phyloP scores from a whole-genome alignment of 805 yeast species.

The Teunomyces gatunensis region DNA sequence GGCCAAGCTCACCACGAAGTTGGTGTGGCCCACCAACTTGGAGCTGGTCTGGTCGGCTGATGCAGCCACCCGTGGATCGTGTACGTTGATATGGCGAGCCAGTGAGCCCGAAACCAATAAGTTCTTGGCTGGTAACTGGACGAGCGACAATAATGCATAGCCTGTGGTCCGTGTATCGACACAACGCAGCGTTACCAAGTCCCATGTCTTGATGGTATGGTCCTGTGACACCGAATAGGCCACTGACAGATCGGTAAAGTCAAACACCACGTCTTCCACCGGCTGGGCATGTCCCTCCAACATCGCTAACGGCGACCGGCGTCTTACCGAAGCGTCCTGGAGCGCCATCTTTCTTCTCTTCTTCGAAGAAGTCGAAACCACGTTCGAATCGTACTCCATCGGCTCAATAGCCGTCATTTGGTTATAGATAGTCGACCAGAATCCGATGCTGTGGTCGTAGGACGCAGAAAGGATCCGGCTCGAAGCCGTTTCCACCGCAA shows the following conservation, averaged over 20 bases:
- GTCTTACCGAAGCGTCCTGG: conserved; percentile 69
- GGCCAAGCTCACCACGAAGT: conserved; percentile 80
- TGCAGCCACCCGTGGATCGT: conserved; percentile 79
- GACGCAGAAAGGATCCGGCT: conserved; percentile 80
- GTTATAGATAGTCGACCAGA: conserved; percentile 86
- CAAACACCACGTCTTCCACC: conserved; percentile 81
- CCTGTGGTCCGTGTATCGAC: conserved; percentile 88
- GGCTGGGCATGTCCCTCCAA: conserved; percentile 83
- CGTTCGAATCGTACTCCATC: conserved; percentile 41
- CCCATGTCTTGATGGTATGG: conserved; percentile 96
- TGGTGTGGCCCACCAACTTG: conserved; percentile 85
- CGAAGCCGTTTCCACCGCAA: conserved; percentile 55
- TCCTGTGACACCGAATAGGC: conserved; percentile 95
- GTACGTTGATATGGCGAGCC: conserved; percentile 93
- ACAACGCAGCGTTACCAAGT: conserved; percentile 78
- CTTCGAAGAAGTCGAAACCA: conserved; percentile 69
- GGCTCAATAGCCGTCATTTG: conserved; percentile 69
- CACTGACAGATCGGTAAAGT: conserved; percentile 68
- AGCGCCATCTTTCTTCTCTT: conserved; percentile 84
- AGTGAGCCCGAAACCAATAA: conserved; percentile 91
- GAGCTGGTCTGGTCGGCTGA: conserved; percentile 54
- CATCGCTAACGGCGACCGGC: conserved; percentile 77
- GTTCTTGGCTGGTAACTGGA: conserved; percentile 63
- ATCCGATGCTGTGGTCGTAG: conserved; percentile 72
- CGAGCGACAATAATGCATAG: conserved; percentile 74